phyloP scores from a whole-genome alignment of 2,329 filamentous ascomycete species.

The Phyllachora maydis region DNA sequence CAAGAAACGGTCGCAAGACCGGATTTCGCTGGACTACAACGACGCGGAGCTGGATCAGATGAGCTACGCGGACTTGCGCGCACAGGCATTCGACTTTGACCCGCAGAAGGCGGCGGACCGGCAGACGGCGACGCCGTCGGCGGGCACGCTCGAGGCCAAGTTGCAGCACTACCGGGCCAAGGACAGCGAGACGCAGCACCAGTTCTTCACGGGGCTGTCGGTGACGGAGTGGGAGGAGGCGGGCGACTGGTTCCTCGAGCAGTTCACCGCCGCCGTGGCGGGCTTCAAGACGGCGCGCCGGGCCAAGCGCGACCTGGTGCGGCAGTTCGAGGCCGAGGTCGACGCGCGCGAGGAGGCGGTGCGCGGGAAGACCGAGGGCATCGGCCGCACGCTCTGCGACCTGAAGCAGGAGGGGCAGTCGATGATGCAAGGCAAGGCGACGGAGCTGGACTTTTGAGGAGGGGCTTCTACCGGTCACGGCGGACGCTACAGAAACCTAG shows the following conservation, averaged over 20 bases:
- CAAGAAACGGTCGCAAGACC: conserved; percentile 21
- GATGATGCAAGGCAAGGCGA: conserved; percentile 26
- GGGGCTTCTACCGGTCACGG: too few species aligned
- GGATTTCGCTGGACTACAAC: conserved; percentile 38
- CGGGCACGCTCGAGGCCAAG: conserved; percentile 22
- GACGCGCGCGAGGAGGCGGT: conserved; percentile 31
- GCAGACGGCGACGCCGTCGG: conserved; percentile 9
- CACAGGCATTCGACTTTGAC: conserved; percentile 35
- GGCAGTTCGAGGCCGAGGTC: conserved; percentile 33
- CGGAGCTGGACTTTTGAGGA: conserved; percentile 8
- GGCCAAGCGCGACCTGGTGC: conserved; percentile 25
- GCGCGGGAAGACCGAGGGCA: conserved; percentile 27
- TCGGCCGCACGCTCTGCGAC: conserved; percentile 30
- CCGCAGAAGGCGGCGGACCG: conserved; percentile 23
- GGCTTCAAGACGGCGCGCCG: conserved; percentile 24
- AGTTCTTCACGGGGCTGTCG: conserved; percentile 30
- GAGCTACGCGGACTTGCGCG: conserved; percentile 26
- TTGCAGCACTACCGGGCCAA: conserved; percentile 26
- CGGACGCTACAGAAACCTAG: too few species aligned
- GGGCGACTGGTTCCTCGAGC: conserved; percentile 37
- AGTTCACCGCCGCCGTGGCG: conserved; percentile 27
- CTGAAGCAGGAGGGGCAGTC: conserved; percentile 34
- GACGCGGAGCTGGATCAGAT: conserved; percentile 31
- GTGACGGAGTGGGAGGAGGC: conserved; percentile 36
- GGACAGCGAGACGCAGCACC: conserved; percentile 18